A percentile compares a stretch with the other conserved stretches of the same genome.
These are phyloP conservation scores for Aspergillus ustus DNA, from an alignment of 2,329 filamentous ascomycete genomes.

Conservation along the genomic window DNA sequence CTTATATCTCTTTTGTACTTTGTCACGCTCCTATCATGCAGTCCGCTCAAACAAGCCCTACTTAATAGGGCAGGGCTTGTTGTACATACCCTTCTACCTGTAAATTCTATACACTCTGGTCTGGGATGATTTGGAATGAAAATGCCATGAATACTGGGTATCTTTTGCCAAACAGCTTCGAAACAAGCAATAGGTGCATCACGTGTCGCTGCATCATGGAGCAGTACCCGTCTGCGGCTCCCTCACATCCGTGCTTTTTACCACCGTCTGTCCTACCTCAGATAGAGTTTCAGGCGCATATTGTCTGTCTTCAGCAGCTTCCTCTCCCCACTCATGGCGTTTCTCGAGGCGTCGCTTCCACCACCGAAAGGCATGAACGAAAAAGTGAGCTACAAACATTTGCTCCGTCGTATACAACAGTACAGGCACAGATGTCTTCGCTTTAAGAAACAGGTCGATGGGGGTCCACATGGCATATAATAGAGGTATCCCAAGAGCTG, in stretches of 20 bases:
- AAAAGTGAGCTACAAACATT: slow-evolving; percentile 45
- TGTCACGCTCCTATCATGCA: not conserved
- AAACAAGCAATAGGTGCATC: not conserved
- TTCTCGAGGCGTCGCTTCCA: slow-evolving; percentile 33
- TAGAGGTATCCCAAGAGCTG: slow-evolving; percentile 70
- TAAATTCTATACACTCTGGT: slow-evolving; percentile 17
- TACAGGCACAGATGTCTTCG: slow-evolving; percentile 45
- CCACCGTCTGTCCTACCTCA: slow-evolving; percentile 3
- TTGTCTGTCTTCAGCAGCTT: slow-evolving; percentile 15
- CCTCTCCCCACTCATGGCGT: slow-evolving; percentile 23
- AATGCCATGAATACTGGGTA: slow-evolving; percentile 3
- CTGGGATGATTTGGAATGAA: slow-evolving; percentile 7
- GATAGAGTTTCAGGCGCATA: not conserved
- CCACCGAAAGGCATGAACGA: slow-evolving; percentile 41
- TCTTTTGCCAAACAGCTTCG: not conserved
- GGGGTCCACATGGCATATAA: slow-evolving; percentile 66
- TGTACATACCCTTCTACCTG: slow-evolving; percentile 17
- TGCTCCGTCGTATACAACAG: slow-evolving; percentile 47
- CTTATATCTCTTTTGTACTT: not conserved
- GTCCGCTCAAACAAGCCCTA: not conserved
- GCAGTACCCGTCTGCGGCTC: slow-evolving; percentile 8
- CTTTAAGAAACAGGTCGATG: slow-evolving; percentile 39
- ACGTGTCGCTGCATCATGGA: slow-evolving; percentile 6
- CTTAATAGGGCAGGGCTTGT: not conserved
- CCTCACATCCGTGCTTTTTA: slow-evolving; percentile 5